Base-by-base conservation (phyloP, 441 rosid genomes). In the Theobroma grandiflorum region DNA sequence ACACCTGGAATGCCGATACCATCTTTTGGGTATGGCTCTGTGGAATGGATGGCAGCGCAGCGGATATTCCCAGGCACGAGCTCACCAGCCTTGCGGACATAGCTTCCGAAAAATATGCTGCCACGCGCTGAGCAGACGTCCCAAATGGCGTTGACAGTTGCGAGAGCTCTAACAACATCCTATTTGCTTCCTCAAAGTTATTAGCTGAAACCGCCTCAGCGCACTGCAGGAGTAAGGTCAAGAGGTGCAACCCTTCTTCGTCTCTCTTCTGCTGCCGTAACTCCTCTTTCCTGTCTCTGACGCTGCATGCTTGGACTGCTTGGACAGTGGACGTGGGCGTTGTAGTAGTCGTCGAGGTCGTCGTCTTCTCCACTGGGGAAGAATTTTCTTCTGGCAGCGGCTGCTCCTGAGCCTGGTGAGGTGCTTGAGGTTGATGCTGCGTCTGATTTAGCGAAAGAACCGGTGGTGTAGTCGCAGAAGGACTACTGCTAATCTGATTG, bases 71-170 rank as follows among this genome's bases (percentile, higher is more conserved):
- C 0, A 97, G 84, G 81, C 98, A 95, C 0, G 99, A 97, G 80
- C 87, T 95, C 33, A 95, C 91, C 40, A 97, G 79, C 78, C 99
- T 85, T 0, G 99, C 98, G 0, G 99, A 97, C 91, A 97, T 97
- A 42, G 99, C 99, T 77, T 95, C 98, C 0, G 99, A 97, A 91
- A 97, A 97, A 84, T 95, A 97, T 0, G 98, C 98, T 0, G 99
- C 99, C 50, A 97, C 99, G 4, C 99, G 85, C 88, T 97, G 98
- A 2, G 99, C 98, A 0, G 98, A 93, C 4, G 99, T 97, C 3
- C 99, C 99, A 52, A 86, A 97, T 0, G 99, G 98, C 26, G 99
- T 93, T 0, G 99, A 94, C 22, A 95, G 89, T 45, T 97, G 92
- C 47, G 98, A 93, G 65, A 97, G 93, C 83, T 97, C 99, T 6